phyloP scores from a whole-genome alignment of 176 grass and related monocot genomes.

The Avena eriantha region DNA sequence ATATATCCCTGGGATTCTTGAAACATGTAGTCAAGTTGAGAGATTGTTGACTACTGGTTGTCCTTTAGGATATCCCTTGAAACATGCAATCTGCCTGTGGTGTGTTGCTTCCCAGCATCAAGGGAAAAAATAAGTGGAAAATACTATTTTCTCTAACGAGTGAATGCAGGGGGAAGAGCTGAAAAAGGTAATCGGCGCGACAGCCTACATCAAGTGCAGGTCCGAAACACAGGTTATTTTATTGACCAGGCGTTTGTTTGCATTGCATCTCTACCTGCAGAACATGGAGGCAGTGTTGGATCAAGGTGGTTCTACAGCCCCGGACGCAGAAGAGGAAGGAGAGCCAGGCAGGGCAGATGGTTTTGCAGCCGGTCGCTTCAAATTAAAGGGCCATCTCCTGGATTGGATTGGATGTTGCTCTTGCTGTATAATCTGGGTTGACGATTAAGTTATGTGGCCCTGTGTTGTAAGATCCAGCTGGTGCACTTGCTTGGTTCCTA shows the following conservation, averaged over 20 bases:
- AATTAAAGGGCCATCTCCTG: background rate
- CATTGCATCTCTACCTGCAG: conserved; percentile 31
- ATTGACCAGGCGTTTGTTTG: conserved; percentile 27
- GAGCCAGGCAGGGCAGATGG: conserved; percentile 41
- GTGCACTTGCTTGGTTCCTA: too few species aligned
- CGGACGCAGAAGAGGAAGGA: conserved; percentile 76
- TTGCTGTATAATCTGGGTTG: background rate
- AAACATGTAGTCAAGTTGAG: too few species aligned
- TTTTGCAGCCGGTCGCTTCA: conserved; percentile 40
- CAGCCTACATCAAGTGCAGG: conserved; percentile 72
- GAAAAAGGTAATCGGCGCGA: conserved; percentile 69
- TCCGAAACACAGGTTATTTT: conserved; percentile 58
- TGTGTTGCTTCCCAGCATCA: background rate
- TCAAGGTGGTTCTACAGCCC: conserved; percentile 83
- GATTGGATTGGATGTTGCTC: conserved; percentile 11
- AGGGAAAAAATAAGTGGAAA: background rate
- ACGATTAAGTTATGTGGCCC: background rate
- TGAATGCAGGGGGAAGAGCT: conserved; percentile 71
- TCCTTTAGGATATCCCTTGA: too few species aligned
- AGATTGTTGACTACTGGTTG: too few species aligned
- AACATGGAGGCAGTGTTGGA: conserved; percentile 84
- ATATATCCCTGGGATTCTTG: too few species aligned
- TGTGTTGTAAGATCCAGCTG: background rate
- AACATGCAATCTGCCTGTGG: too few species aligned
- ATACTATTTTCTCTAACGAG: conserved; percentile 13